Base-by-base conservation (phyloP, 495 filamentous ascomycete species). In the Daldinia grandis region DNA sequence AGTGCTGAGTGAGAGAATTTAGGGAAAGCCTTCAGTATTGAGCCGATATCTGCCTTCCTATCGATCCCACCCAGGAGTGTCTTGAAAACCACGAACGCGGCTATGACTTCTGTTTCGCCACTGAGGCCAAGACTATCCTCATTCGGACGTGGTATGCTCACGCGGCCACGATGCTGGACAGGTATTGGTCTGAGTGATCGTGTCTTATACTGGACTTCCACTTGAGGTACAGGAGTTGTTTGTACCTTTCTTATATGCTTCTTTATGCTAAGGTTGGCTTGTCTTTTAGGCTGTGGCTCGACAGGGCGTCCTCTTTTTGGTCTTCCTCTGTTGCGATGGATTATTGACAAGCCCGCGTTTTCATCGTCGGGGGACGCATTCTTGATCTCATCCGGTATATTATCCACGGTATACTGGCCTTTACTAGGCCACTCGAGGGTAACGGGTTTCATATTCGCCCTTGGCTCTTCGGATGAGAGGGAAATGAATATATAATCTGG, bases 61-160 rank as follows among this genome's bases (percentile, higher is more conserved):
- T 92, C 88, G 9, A 89, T 72, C 4, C 93, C 94, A 19, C 94
- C 93, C 19, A 91, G 84, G 42, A 97, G 78, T 4, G 88, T 89
- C 27, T 89, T 88, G 21, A 94, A 82, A 25, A 91, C 91, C 42
- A 92, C 85, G 30, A 95, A 89, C n/a, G 91, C 88, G 53, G 88
- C 82, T 68, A 92, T 81, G 30, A 92, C 81, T 6, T 79, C 74
- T 31, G 81, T 79, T 58, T 83, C 83, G 37, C 78, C 77, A 33
- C 67, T 80, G 58, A 79, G 78, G 15, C 81, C 79, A 17, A 79
- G 60, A 4, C 77, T 78, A 5, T 76, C 73, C 3, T 68, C 66
- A n/a, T 76, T 74, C 5, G 72, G 70, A 1, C 59, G 53, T 3
- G 70, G 74, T 30, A 50, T 66, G 27, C 74, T 78, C 57, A 82